Evolutionary conservation across 768 basidiomycete genomes (phyloP), one percentile per base, ranked within the genome.

Genomic region (Dacryopinax spathularia): DNA sequence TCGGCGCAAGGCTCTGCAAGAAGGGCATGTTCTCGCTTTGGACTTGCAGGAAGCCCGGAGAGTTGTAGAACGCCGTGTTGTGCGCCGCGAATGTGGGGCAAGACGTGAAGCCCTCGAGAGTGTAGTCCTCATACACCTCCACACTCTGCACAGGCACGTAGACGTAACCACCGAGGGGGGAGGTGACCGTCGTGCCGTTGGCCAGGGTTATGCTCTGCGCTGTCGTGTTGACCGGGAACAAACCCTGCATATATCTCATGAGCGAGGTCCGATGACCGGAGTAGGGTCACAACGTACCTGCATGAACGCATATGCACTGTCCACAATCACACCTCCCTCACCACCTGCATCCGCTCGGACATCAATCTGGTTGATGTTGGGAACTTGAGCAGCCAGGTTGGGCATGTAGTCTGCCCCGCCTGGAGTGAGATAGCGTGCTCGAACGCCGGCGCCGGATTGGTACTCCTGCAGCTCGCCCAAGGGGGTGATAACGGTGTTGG

Each of bases 131-230:
- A 33, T 78, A 73, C 2, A 85, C 80, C 59, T 86, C 80, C 13
- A 88, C 81, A 9, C 84, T 81, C 64, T 87, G 79, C 64, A 87
- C 85, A 81, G 65, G 88, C 59, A 93, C 81, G 67, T 92, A 93
- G 74, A 88, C 87, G 71, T 88, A 89, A 7, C 88, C 88, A 18
- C 72, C 73, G 1, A 88, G 72, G 2, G 88, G 86, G 9, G 80
- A 83, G 1, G 72, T 71, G 63, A 89, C 72, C 12, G 72, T 79
- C 1, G 84, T 78, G 1, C 84, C 83, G 68, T 90, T 85, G 1
- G 87, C 84, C n/a, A 89, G 76, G 0, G 80, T 81, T 15, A 77
- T 81, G 20, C 75, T 81, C 60, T 79, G 80, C 25, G 71, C 78
- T 10, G 77, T 75, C 71, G 78, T 81, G 48, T 56, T 56, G 1